Evolutionary conservation across 805 yeast genomes (phyloP), one percentile per base, ranked within the genome.

Genomic region (Ogataea degrootiae): DNA sequence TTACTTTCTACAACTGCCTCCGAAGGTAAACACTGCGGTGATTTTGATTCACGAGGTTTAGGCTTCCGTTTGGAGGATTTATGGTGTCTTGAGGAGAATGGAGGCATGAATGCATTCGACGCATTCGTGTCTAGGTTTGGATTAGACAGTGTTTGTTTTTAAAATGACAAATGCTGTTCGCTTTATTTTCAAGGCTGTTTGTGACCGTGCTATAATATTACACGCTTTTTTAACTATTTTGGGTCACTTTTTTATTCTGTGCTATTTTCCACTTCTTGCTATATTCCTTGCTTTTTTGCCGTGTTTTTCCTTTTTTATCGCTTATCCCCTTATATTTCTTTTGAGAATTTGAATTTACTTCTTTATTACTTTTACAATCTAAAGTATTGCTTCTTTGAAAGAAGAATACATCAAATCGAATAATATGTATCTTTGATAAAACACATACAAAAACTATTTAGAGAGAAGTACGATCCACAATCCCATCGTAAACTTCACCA

Each of bases 401-500:
- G n/a, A 23, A 23, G 12, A 11, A 36, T 16, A 21, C 15, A 8
- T 14, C 14, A 39, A 8, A 23, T 26, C 31, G 12, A 26, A 26
- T 26, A 26, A 26, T 26, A 26, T 26, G 11, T 9, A 26, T 26
- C 9, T 26, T 26, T 9, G 31, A 26, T 26, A 7, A 9, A 26
- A 26, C 1, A 9, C 31, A 7, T 19, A n/a, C 11, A 9, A 7
- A n/a, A 21, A 37, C 48, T 50, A 11, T 9, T 26, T 9, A 66
- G 17, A 62, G 57, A 9, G 70, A 67, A 3, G 67, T 65, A 23
- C 70, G 52, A 48, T 65, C 69, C 23, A 58, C 51, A 19, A 67
- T 56, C 1, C 71, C 71, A 45, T 68, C 71, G 47, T 66, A 68
- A 9, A 62, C 49, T 44, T 67, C 70, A 6, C 72, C 72, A 2